Percentiles rank a stretch among this genome's conserved stretches.
Evolutionary conservation across 2,329 filamentous ascomycete species (phyloP).

Genomic region (Calonectria pauciramosa): DNA sequence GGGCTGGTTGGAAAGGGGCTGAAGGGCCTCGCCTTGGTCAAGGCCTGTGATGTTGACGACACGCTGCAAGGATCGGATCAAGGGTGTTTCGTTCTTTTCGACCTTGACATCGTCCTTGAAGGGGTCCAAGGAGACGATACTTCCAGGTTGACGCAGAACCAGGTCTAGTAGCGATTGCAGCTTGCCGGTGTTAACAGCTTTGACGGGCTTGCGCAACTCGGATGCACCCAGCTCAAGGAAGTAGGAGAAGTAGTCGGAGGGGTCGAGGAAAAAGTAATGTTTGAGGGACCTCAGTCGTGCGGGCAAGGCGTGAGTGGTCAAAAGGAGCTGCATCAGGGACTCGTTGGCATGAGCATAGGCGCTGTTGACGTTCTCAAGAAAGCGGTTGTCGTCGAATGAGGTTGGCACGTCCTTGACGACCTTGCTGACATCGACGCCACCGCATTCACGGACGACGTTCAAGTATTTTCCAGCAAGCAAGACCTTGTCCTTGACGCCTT

Average conservation of each 20-base stretch:
- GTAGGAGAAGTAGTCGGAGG: constrained; percentile 98
- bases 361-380: constrained; percentile 94
- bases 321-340: constrained; percentile 88
- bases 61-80: constrained; percentile 94
- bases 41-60: constrained; percentile 97
- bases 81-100: constrained; percentile 93
- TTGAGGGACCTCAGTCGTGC: constrained; percentile 91
- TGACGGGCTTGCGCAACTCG: constrained; percentile 90
- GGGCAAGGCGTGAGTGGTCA: constrained; percentile 93
- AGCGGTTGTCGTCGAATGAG: constrained; percentile 91
- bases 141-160: constrained; percentile 95
- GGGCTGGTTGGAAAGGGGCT: constrained; percentile 76
- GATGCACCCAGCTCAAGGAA: constrained; percentile 93
- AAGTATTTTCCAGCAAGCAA: constrained; percentile 96
- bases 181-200: constrained; percentile 91
- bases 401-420: constrained; percentile 89
- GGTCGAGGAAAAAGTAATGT: constrained; percentile 99
- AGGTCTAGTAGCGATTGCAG: constrained; percentile 96
- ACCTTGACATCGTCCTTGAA: constrained; percentile 99
- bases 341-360: constrained; percentile 97
- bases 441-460: constrained; percentile 97
- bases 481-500: constrained; percentile 93
- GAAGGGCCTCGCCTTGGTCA: constrained; percentile 87
- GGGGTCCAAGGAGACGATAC: constrained; percentile 91
- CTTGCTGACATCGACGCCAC: constrained; percentile 93